Conservation (phyloP, 192 early-diverging fungal species). For the Rhizophagus prolifer region DNA sequence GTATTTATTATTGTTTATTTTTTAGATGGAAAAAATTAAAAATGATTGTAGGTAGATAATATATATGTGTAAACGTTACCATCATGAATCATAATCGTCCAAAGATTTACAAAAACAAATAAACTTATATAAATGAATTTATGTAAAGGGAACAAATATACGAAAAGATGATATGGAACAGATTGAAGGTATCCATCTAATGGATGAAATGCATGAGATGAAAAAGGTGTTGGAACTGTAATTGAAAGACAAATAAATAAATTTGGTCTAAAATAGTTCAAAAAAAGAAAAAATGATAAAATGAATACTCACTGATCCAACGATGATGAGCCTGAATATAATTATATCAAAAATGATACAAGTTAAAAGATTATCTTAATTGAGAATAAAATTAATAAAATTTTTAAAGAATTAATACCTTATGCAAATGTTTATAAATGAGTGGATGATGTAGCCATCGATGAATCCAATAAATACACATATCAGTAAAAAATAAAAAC, state of each 20-base stretch:
- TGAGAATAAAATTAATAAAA: no score
- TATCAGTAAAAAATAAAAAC: conserved; percentile 94
- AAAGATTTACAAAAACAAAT: conserved; percentile 89
- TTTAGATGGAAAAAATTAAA: conserved; percentile 10
- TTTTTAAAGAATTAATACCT: conserved; percentile 41
- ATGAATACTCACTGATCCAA: conserved; percentile 23
- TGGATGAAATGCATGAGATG: conserved; percentile 94
- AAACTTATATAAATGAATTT: conserved; percentile 83
- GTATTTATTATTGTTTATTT: no score
- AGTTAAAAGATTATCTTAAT: not conserved
- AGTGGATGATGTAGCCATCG: conserved; percentile 87
- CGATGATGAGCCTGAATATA: conserved; percentile 27
- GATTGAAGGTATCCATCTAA: conserved; percentile 96
- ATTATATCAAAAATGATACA: not conserved
- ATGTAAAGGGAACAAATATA: conserved; percentile 89
- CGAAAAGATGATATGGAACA: conserved; percentile 91
- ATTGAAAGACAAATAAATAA: conserved; percentile 53
- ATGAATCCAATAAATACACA: conserved; percentile 96
- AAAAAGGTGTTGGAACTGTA: conserved; percentile 90
- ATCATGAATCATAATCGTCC: conserved; percentile 99
- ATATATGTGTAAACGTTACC: conserved; percentile 44
- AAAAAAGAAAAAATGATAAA: not conserved
- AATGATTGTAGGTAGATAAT: not conserved
- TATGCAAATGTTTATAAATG: conserved; percentile 89
- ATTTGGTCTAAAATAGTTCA: not conserved